Evolutionary conservation across 2,329 filamentous ascomycete species (phyloP).

Genomic region (Chaetomium globosum): DNA sequence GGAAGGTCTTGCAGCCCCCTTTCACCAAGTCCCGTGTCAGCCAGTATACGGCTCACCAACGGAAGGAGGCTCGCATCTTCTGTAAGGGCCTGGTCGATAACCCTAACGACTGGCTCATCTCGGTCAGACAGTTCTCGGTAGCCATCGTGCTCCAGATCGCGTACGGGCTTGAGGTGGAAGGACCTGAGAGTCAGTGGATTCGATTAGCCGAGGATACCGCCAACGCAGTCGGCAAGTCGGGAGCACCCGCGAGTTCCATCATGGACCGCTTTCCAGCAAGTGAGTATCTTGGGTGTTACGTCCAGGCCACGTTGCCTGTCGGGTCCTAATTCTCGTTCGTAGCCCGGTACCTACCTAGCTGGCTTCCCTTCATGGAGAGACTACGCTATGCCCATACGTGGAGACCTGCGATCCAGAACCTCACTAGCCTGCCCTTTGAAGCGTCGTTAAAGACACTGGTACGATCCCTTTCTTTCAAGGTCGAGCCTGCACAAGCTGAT

Average conservation of each 20-base stretch:
- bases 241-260: conserved; percentile 37
- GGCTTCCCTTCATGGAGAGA: conserved; percentile 38
- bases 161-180: conserved; percentile 36
- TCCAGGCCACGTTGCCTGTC: not conserved
- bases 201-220: conserved; percentile 34
- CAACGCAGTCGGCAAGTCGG: conserved; percentile 36
- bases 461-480: not conserved
- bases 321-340: not conserved
- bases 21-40: conserved; percentile 42
- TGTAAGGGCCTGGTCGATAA: conserved; percentile 33
- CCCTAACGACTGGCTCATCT: conserved; percentile 32
- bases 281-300: conserved; percentile 21
- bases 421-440: conserved; percentile 35
- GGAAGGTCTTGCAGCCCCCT: conserved; percentile 47
- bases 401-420: conserved; percentile 33
- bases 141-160: conserved; percentile 36
- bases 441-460: conserved; percentile 29
- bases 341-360: conserved; percentile 37
- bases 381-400: conserved; percentile 36
- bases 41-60: conserved; percentile 31
- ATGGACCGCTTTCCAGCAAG: conserved; percentile 37
- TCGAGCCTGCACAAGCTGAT: not conserved
- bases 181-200: conserved; percentile 33
- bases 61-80: conserved; percentile 33
- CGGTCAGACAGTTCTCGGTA: conserved; percentile 34